Evolutionary conservation across 1,284 basidiomycete species (phyloP), one percentile per base, ranked within the genome.

Genomic region (Wolfiporia cocos): DNA sequence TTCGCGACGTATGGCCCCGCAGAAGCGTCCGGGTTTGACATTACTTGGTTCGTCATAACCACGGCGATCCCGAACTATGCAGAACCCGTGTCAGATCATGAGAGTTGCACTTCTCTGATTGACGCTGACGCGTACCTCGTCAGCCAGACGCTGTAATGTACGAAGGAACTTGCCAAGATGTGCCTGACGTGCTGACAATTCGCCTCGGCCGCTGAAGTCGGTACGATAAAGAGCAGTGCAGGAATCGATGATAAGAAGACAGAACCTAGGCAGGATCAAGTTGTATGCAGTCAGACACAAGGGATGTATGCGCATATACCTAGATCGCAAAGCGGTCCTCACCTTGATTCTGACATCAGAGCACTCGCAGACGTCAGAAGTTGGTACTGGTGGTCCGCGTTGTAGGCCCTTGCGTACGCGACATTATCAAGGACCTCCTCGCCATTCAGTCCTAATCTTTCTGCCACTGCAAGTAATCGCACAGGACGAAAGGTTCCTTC

Each of bases 351-450:
- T 2, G 92, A 89, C 94, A 97, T 97, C 64, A 99, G 81, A 9
- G 93, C 95, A 57, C 91, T 92, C 1, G 96, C 96, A 53, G 86
- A 89, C 0, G 92, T 83, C 37, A 99, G 71, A 36, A 99, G 73
- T 43, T 90, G 79, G 47, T 92, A 81, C 64, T 99, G 96, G 66
- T 99, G 96, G 62, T 99, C 96, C 30, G 94, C 93, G 57, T 99
- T 99, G 67, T 99, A 99, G 47, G 96, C 96, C 55, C 96, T 75
- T 1, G 96, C 96, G 65, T 99, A 99, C 10, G 96, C 96, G 32
- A 99, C 90, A 56, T 99, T 99, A 65, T 99, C 96, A 49, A 99
- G 70, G 3, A 98, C 96, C 62, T 98, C 95, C 63, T 99, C 92
- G 30, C 94, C 94, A 52, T 94, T 94, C 53, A 99, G 71, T 5